Evolutionary conservation across 2,329 filamentous ascomycete genomes (phyloP), one percentile per base, ranked within the genome.

Genomic region (Sporothrix schenckii): DNA sequence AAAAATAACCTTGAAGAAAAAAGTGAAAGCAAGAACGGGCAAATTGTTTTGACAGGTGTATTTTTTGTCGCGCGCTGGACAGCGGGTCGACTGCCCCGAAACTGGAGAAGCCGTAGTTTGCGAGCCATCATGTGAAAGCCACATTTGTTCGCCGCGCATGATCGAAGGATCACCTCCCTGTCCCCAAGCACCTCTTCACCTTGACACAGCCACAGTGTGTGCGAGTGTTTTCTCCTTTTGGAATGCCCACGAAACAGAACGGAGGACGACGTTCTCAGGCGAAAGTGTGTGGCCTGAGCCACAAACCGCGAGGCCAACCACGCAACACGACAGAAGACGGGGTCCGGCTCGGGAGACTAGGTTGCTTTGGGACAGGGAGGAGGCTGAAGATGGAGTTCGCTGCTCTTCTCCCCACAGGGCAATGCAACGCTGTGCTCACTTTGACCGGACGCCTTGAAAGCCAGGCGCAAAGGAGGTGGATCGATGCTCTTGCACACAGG

Each of bases 281-380:
- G 4, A 2, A 44, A 30, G 27, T 44, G 39, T 58, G 14, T 41
- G 54, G 9, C 39, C 30, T 34, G 34, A 58, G 54, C 54, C 54
- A 58, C 54, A 21, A 34, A 41, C 19, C n/a, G 54, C 19, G 54
- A 58, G 54, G 54, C 54, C 54, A 58, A 58, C 54, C 30, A 58
- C 30, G 54, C 30, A 6, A 58, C 54, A 39, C 54, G 16, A 39
- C 54, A 5, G 53, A 56, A 58, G 27, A 58, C 6, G 30, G 27
- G 24, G 30, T 27, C n/a, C 34, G 52, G 13, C 2, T 39, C 30
- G 54, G 30, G 54, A 39, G 30, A 27, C 54, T 58, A 41, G 54
- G 54, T 21, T 58, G 54, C 39, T 39, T 41, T 58, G 54, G 54
- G 54, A 39, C 7, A 21, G 4, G 10, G 10, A 41, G 34, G 54